Conservation (phyloP, 331 rosid species). For the Malus hybrid region DNA sequence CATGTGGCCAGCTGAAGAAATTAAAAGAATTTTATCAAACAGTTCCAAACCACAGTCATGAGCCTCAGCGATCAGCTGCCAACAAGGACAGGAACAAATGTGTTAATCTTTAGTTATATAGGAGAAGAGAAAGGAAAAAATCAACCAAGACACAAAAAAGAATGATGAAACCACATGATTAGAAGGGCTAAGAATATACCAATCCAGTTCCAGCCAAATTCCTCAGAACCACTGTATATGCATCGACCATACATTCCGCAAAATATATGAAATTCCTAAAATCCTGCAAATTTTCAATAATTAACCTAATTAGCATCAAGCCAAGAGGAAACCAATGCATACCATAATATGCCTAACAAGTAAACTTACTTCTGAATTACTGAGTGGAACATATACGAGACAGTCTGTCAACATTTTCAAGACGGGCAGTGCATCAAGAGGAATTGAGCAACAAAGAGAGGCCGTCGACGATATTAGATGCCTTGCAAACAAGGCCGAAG, state of each 20-base stretch:
- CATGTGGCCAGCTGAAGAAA: conserved; percentile 42
- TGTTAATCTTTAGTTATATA: not conserved
- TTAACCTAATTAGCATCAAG: not conserved
- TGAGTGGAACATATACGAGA: conserved; percentile 44
- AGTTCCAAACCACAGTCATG: conserved; percentile 63
- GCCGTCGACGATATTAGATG: conserved; percentile 53
- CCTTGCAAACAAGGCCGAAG: conserved; percentile 44
- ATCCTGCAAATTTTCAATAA: conserved; percentile 43
- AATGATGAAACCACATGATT: not conserved
- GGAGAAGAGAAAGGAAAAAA: not conserved
- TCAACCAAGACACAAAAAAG: not conserved
- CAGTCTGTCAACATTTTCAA: conserved; percentile 52
- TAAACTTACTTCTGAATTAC: conserved; percentile 58
- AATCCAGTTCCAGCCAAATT: conserved; percentile 40
- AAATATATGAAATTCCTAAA: conserved; percentile 45
- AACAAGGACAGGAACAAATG: conserved; percentile 17
- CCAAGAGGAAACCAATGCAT: not conserved
- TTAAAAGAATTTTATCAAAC: conserved; percentile 49
- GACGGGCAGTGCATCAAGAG: conserved; percentile 57
- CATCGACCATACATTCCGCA: conserved; percentile 55
- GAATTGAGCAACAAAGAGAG: conserved; percentile 64
- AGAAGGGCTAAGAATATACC: conserved; percentile 40
- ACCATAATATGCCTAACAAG: conserved; percentile 1
- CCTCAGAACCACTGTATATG: conserved; percentile 60
- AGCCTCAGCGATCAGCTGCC: conserved; percentile 58